These are phyloP conservation scores for Spergularia azorica DNA, from an alignment of 179 eudicot genomes.

Conservation along the genomic window DNA sequence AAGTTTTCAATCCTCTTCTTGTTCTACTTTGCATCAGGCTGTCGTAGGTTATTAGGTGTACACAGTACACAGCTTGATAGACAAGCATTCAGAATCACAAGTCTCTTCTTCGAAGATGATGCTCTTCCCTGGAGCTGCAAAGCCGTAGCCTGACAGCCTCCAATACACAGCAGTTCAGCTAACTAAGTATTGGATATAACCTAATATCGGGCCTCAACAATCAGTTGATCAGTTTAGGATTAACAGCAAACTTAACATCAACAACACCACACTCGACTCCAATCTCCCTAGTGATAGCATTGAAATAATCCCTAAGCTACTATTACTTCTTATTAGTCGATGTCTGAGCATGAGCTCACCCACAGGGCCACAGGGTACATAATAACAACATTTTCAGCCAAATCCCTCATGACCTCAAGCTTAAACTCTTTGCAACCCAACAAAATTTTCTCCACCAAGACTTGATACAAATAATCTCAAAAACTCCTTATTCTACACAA, in stretches of 20 bases:
- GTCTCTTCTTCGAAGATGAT: too few relatives aligned
- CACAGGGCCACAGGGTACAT: conserved; percentile 54
- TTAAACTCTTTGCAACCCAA: conserved; percentile 98
- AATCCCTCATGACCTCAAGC: conserved; percentile 96
- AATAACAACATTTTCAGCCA: conserved; percentile 95
- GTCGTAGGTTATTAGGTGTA: too few relatives aligned
- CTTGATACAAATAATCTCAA: conserved; percentile 36
- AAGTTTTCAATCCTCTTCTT: too few relatives aligned
- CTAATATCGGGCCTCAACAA: conserved; percentile 49
- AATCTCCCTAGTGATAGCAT: conserved; percentile 92
- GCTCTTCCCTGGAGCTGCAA: too few relatives aligned
- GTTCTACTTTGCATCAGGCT: too few relatives aligned
- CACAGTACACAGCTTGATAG: too few relatives aligned
- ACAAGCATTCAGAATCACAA: too few relatives aligned
- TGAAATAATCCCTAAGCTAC: conserved; percentile 85
- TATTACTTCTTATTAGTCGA: conserved; percentile 96
- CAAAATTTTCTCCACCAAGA: conserved; percentile 89
- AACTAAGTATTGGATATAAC: too few relatives aligned
- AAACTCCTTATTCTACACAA: conserved; percentile 70
- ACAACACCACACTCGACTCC: conserved; percentile 99
- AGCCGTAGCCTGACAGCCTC: too few relatives aligned
- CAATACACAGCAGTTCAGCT: too few relatives aligned
- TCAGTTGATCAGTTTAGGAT: conserved; percentile 50
- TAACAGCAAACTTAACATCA: conserved; percentile 93
- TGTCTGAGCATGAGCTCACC: conserved; percentile 97